phyloP scores from a whole-genome alignment of 192 early-diverging fungal species.

The Polychytrium aggregatum region DNA sequence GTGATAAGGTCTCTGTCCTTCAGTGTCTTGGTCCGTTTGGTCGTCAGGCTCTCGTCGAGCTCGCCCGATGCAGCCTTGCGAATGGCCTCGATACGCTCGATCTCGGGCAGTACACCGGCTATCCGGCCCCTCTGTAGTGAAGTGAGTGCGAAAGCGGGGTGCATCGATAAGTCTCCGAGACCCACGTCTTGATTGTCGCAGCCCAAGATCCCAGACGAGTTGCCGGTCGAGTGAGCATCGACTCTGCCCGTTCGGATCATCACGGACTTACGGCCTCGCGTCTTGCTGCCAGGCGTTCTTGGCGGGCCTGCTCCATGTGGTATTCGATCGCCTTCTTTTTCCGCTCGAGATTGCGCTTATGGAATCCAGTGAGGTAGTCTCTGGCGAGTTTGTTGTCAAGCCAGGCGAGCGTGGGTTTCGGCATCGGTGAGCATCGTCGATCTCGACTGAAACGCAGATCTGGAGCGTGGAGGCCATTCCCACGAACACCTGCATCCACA shows the following conservation, averaged over 20 bases:
- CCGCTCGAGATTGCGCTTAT: constrained; percentile 28
- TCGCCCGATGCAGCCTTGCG: neutral
- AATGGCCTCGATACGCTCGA: neutral
- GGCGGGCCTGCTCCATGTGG: constrained; percentile 6
- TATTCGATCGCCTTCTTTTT: constrained; percentile 20
- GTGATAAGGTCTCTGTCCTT: constrained; percentile 8
- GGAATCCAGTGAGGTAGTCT: constrained; percentile 38
- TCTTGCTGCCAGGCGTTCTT: constrained; percentile 23
- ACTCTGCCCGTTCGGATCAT: neutral
- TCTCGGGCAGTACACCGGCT: constrained; percentile 16
- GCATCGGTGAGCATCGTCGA: too few species aligned
- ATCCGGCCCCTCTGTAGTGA: constrained; percentile 4
- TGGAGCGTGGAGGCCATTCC: too few species aligned
- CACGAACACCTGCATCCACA: too few species aligned
- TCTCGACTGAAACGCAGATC: too few species aligned
- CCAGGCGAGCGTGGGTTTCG: too few species aligned
- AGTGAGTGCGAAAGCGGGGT: neutral
- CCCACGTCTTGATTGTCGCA: neutral
- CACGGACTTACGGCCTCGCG: neutral
- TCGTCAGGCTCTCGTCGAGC: neutral
- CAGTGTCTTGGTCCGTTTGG: constrained; percentile 4
- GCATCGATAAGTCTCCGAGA: neutral
- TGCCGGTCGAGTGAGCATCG: neutral
- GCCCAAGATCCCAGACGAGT: neutral
- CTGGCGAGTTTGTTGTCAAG: too few species aligned